Base-by-base conservation (phyloP, 2,329 filamentous ascomycete species). In the Trichoderma gracile region DNA sequence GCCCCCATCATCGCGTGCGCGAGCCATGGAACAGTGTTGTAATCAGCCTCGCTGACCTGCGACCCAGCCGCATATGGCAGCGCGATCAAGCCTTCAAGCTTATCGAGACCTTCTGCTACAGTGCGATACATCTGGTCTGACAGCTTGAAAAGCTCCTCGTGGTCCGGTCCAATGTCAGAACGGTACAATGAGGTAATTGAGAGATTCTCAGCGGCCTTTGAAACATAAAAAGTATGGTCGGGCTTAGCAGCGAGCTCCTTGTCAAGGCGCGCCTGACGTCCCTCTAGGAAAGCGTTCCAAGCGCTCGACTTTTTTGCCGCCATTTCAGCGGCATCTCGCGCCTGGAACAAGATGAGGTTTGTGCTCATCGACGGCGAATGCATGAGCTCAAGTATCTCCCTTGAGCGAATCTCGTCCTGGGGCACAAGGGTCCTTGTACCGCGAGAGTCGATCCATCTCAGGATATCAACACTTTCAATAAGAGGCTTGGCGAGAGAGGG, bases 61-160 rank as follows among this genome's bases (percentile, higher is more conserved):
- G 64, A 62, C 25, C 68, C 68, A n/a, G 67, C 67, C 2, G 68
- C 67, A 38, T 58, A 69, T 1, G 68, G 68, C 1, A 69, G 62
- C 5, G 56, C 64, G 8, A 69, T 59, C 46, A 66, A 43, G 1
- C 49, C 21, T 21, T 69, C 68, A 3, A 69, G 61, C 45, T 64
- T 66, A 19, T 60, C 57, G 50, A 69, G 46, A 40, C 67, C 65
- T n/a, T 50, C 45, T 12, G 67, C 68, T 33, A 69, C 64, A 10
- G 23, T 38, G 9, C 40, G 30, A 45, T 69, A 67, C 43, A 33
- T 45, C 1, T 63, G 43, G 2, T 61, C 25, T 3, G 65, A 66
- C 17, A 19, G n/a, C 4, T 63, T 30, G 23, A 65, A 69, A 21
- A 69, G 69, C 3, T 52, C 21, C 10, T 64, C 25, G 23, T 68